Percentiles rank a stretch among this genome's conserved stretches.
Conservation (phyloP, 495 filamentous ascomycete species). For the Jackrogersella multiformis region DNA sequence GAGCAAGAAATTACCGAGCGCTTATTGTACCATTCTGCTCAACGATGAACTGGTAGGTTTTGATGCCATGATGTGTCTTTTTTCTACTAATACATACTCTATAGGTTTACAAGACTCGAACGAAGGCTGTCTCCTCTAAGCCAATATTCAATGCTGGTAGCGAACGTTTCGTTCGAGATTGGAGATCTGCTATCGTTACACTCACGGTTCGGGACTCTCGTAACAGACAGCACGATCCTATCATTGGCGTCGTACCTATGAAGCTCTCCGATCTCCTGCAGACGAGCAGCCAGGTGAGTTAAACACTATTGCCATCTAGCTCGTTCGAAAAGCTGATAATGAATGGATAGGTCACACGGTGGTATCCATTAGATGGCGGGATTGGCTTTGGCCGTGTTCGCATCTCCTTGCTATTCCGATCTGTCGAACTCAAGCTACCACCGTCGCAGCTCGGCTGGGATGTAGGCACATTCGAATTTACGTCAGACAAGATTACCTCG, state of each 20-base stretch:
- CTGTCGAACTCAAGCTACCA: conserved; percentile 83
- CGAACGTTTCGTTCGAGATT: conserved; percentile 93
- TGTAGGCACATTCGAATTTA: conserved; percentile 91
- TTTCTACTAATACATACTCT: conserved; percentile 3
- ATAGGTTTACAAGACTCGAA: conserved; percentile 81
- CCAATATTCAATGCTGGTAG: conserved; percentile 97
- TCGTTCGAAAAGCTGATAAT: conserved; percentile 32
- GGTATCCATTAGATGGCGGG: conserved; percentile 68
- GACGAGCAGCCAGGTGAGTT: conserved; percentile 76
- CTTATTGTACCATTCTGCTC: conserved; percentile 88
- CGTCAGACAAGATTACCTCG: conserved; percentile 69
- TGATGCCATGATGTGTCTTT: conserved; percentile 30
- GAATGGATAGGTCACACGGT: conserved; percentile 50
- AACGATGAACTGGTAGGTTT: conserved; percentile 79
- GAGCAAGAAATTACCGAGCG: conserved; percentile 78
- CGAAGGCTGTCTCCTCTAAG: conserved; percentile 90
- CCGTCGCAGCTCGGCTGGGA: conserved; percentile 85
- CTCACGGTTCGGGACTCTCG: conserved; percentile 87
- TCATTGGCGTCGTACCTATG: conserved; percentile 88
- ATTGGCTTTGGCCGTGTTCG: conserved; percentile 87
- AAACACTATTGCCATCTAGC: not conserved
- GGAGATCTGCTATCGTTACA: conserved; percentile 86
- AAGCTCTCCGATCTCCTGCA: conserved; percentile 87
- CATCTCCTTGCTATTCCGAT: conserved; percentile 88
- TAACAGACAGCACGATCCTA: conserved; percentile 91